Base-by-base conservation (phyloP, 768 basidiomycete species). In the Podaxis carcinomalis region DNA sequence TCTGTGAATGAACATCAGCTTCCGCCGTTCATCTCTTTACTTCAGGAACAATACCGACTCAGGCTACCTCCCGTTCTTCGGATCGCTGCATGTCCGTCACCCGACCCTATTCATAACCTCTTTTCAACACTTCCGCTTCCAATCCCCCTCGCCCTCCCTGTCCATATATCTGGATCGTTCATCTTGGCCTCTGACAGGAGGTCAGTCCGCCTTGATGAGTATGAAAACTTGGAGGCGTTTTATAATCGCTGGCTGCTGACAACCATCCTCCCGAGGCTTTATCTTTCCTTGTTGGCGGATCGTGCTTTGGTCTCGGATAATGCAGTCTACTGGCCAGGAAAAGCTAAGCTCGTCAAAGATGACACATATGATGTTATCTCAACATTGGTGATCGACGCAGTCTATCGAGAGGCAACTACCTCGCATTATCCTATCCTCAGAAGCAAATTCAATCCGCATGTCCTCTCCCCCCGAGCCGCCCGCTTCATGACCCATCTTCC, bases 131-230 rank as follows among this genome's bases (percentile, higher is more conserved):
- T 84, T 4, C 81, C 80, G 0, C 70, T 83, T 1, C 74, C 75
- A 1, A 70, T 76, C 3, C 32, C 67, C 1, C 78, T 73, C 5
- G 65, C 72, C 3, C 68, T 84, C 0, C 81, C 82, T 0, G 72
- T 78, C 0, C 81, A 84, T 62, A 66, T 83, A 6, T 76, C 75
- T 47, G 80, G 77, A 1, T 76, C 80, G 0, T 83, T 81, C 61
- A 72, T 79, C 42, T 68, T 83, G 2, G 73, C 81, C 0, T 72
- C 78, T 2, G 82, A 84, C 63, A 68, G 81, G 37, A 65, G 80
- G 39, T 70, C 73, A 32, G 74, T 81, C 42, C 74, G 78, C 4
- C 72, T 77, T 51, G 80, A 81, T 63, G 72, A 69, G 1, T 70
- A 70, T 32, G 65, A 64, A 35, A 70, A 67, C 32, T 54, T 65